Base-by-base conservation (phyloP, 257 asterid genomes). In the Solanum dulcamara region DNA sequence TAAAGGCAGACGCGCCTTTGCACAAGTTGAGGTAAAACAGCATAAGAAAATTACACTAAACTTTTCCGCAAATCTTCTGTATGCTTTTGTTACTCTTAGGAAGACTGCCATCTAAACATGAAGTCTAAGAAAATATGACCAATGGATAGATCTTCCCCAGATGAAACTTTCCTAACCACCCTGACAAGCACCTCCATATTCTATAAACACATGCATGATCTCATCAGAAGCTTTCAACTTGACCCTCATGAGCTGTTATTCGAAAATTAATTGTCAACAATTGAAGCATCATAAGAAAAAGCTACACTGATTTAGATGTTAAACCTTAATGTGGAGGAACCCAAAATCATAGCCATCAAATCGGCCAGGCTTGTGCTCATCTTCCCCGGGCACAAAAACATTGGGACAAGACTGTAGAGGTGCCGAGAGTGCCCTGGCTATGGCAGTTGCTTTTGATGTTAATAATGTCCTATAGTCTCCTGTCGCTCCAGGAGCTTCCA, bases 401-500 rank as follows among this genome's bases (percentile, higher is more conserved):
- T 92, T 92, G 24, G 98, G 97, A 84, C 91, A 84, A 53, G 93
- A 66, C 75, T 86, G 89, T 42, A 87, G 81, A 86, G 98, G 98
- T 85, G 97, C 93, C 7, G 99, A 91, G 72, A 97, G 97, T 81
- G 98, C 98, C 42, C 83, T 88, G 67, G 97, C 93, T 79, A 95
- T 93, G 77, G 98, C 98, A 74, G 92, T 89, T 88, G 98, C 97
- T 93, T 97, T 97, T 66, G 98, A 94, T 37, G 98, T 97, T 90
- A 97, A 88, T 48, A 95, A 89, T 81, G 99, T 95, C 85, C 98
- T 91, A 85, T 95, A 97, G 89, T 97, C 99, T 71, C 98, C 98
- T 1, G 99, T 95, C 80, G 99, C 99, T 89, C 99, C 98, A 1
- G 94, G 96, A 88, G 98, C 98, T 92, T 97, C 99, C 67, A 97